Evolutionary conservation across 768 basidiomycete species (phyloP), one percentile per base, ranked within the genome.

Genomic region (Calocybe indica): DNA sequence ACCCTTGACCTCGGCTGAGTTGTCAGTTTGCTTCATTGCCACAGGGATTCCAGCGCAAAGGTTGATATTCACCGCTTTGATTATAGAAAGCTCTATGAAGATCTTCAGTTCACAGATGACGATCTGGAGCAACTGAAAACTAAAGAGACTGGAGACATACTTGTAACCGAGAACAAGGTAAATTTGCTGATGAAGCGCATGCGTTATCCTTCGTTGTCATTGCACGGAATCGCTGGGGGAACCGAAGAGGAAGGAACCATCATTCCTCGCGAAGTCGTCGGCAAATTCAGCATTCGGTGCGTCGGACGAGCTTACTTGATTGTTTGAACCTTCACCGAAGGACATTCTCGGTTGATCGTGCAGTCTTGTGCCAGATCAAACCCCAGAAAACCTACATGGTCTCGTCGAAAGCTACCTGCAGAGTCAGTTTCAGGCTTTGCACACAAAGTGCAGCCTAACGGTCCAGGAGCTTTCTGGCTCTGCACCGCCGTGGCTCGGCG

Each of bases 201-300:
- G 94, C 81, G 92, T 32, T 72, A 79, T 56, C 89, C 94, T 2
- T 86, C 84, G 49, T 76, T 98, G 52, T 93, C 91, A 2, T 68
- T 98, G 22, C 94, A 98, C 62, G 95, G 95, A 7, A 94, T 98
- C 58, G 90, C 96, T 65, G 93, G 94, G 41, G 95, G 93, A 1
- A 95, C 93, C 72, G 88, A 79, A 46, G 82, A 80, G 0, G 75
- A 78, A 0, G 91, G 90, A 2, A 97, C 94, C 0, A 95, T 97
- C 59, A 98, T 97, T 49, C 94, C 94, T 0, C 90, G 91, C 31
- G 82, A 83, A 50, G 90, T 88, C 8, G 64, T 77, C 32, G 93
- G 93, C 38, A 96, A 96, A 67, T 98, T 96, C 74, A 93, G 91
- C 58, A 88, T 98, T 65, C 88, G 94, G 73, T 86, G 63, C 28